These are phyloP conservation scores for Isabelozyma heimii DNA, from an alignment of 805 yeast genomes.

Conservation along the genomic window DNA sequence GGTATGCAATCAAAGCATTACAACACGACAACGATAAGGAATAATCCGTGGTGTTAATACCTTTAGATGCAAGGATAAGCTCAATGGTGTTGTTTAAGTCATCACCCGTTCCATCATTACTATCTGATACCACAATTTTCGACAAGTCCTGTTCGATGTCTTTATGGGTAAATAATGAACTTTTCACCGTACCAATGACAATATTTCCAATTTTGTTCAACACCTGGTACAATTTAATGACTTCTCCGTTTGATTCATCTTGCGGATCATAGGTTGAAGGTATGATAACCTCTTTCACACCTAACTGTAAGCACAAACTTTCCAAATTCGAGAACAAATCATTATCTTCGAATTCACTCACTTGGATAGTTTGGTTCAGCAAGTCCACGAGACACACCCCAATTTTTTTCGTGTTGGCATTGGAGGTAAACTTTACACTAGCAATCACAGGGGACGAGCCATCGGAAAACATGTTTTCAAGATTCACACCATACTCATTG, in stretches of 20 bases:
- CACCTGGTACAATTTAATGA: slow-evolving; percentile 63
- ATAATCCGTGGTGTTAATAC: slow-evolving; percentile 43
- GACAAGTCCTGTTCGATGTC: slow-evolving; percentile 77
- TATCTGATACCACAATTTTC: slow-evolving; percentile 51
- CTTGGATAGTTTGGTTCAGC: slow-evolving; percentile 60
- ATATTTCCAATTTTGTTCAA: slow-evolving; percentile 73
- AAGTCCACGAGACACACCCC: slow-evolving; percentile 84
- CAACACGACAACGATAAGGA: slow-evolving; percentile 58
- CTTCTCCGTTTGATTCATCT: slow-evolving; percentile 50
- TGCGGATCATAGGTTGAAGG: slow-evolving; percentile 40
- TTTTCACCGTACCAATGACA: slow-evolving; percentile 58
- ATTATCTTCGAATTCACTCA: slow-evolving; percentile 80
- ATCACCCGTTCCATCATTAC: slow-evolving; percentile 22
- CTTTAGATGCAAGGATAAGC: slow-evolving; percentile 53
- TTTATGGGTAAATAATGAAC: slow-evolving; percentile 56
- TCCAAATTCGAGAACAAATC: slow-evolving; percentile 86
- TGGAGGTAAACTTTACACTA: slow-evolving; percentile 34
- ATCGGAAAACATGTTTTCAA: slow-evolving; percentile 62
- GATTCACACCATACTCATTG: slow-evolving; percentile 33
- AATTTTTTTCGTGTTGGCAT: slow-evolving; percentile 46
- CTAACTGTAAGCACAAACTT: slow-evolving; percentile 80
- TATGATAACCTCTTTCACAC: slow-evolving; percentile 79
- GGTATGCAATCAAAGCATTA: slow-evolving; percentile 66
- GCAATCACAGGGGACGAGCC: slow-evolving; percentile 41
- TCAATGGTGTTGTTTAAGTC: slow-evolving; percentile 22